Evolutionary conservation across 495 filamentous ascomycete species (phyloP), one percentile per base, ranked within the genome.

Genomic region (Hyaloscypha finlandica): DNA sequence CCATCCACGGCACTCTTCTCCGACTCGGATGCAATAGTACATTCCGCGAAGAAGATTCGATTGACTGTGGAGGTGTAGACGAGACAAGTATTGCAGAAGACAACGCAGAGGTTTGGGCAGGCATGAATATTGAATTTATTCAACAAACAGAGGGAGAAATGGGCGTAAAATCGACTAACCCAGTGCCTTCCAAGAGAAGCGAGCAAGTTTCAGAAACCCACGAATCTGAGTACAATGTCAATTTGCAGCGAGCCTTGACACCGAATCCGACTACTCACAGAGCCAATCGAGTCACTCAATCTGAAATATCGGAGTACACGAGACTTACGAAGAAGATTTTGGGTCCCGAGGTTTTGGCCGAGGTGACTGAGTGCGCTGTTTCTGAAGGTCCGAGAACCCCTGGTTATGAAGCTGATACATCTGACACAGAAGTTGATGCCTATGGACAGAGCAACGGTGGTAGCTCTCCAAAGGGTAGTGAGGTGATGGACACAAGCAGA

Each of bases 51-150:
- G 59, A 59, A 20, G 56, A 19, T 16, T 16, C 11, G 56, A 14
- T 33, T 35, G 56, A 59, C 20, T 59, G 56, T 59, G 30, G 56
- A 35, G 30, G 56, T 8, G 12, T 35, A 16, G 30, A 59, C 30
- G 8, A 59, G 30, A 8, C 30, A 9, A 59, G 8, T 19, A 19
- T 11, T 31, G 56, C 33, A 12, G 8, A 59, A 35, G 29, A 30
- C 30, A 42, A 57, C 6, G 30, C 16, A 19, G 42, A 56, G 22
- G 22, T 37, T 22, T 48, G 35, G 35, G 35, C 35, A 37, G 35
- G 8, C 35, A 6, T 48, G 35, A 37, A 6, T 1, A 37, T 37
- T 14, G 42, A 19, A 48, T 19, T 25, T 25, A 25, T 25, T 25
- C 25, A 25, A 25, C 42, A 1, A 19, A 16, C 42, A 14, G 9